These are phyloP conservation scores for Leccinum barrowsii DNA, from an alignment of 768 basidiomycete genomes.

Conservation along the genomic window DNA sequence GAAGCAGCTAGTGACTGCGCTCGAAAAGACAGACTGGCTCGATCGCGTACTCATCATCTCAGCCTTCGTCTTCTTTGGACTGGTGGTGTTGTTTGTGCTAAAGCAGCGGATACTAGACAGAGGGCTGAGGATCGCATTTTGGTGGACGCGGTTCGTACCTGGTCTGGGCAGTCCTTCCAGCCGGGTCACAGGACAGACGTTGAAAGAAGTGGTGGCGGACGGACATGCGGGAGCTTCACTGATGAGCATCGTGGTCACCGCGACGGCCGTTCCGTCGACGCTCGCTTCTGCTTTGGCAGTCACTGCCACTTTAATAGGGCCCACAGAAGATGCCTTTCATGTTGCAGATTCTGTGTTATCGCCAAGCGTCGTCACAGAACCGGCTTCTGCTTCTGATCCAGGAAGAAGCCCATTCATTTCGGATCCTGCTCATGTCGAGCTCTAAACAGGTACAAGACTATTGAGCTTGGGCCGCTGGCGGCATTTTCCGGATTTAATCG, in stretches of 20 bases:
- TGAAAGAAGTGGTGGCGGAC: conserved; percentile 9
- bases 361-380: neutral
- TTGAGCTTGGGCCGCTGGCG: neutral
- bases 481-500: neutral
- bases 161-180: conserved; percentile 1
- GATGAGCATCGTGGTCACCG: conserved; percentile 5
- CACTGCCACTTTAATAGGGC: neutral
- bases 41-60: conserved; percentile 85
- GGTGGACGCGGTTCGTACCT: conserved; percentile 83
- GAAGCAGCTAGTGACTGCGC: conserved; percentile 77
- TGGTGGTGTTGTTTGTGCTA: conserved; percentile 82
- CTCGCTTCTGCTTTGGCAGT: conserved; percentile 11
- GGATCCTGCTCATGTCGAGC: conserved; percentile 13
- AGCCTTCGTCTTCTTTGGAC: conserved; percentile 77
- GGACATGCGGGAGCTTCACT: neutral
- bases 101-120: conserved; percentile 85
- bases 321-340: neutral
- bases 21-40: conserved; percentile 89
- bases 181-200: neutral
- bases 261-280: conserved; percentile 5
- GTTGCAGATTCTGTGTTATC: neutral
- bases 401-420: neutral
- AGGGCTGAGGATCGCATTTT: conserved; percentile 74
- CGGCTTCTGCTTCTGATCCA: neutral
- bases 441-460: conserved; percentile 9